Base-by-base conservation (phyloP, 2,329 filamentous ascomycete species). In the Lachnellula cervina region DNA sequence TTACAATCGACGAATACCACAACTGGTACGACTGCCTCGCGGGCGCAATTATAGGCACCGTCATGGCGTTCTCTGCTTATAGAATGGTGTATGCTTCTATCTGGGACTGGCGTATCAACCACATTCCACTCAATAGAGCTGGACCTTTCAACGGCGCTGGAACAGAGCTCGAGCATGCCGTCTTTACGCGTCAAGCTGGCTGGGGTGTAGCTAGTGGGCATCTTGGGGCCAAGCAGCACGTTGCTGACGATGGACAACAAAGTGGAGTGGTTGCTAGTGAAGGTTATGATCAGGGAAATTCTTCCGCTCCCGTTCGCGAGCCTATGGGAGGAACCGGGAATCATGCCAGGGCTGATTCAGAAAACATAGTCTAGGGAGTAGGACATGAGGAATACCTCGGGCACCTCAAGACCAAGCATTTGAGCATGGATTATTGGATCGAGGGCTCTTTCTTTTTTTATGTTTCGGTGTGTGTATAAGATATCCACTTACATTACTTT, bases 21-120 rank as follows among this genome's bases (percentile, higher is more conserved):
- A 85, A 90, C 71, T 88, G 85, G 83, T 89, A 89, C 58, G 87
- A 90, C 54, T 74, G 88, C n/a, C 56, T 88, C 0, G 84, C 82
- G 0, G 87, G 86, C 5, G 85, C 79, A 0, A 66, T 80, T 42
- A 87, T 89, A 46, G 87, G 86, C 2, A 83, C 80, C 2, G 67
- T 81, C 57, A 81, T 88, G 71, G 86, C 86, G 0, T 83, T 88
- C 63, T 80, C 78, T 1, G 69, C 79, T 0, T 89, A 88, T 68
- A 75, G 86, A 52, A 87, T 87, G 83, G 78, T 81, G 2, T 89
- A 87, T 62, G 83, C 84, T 0, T 74, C 79, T 8, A 74, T 88
- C 50, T 89, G 84, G 80, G 84, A 90, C 68, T 88, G 83, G 77
- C 74, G 85, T 11, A 84, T 72, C 61, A 83, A 83, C 66, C 85